Evolutionary conservation across 164 flowering plant species (phyloP).

Genomic region (Cinnamomum micranthum): DNA sequence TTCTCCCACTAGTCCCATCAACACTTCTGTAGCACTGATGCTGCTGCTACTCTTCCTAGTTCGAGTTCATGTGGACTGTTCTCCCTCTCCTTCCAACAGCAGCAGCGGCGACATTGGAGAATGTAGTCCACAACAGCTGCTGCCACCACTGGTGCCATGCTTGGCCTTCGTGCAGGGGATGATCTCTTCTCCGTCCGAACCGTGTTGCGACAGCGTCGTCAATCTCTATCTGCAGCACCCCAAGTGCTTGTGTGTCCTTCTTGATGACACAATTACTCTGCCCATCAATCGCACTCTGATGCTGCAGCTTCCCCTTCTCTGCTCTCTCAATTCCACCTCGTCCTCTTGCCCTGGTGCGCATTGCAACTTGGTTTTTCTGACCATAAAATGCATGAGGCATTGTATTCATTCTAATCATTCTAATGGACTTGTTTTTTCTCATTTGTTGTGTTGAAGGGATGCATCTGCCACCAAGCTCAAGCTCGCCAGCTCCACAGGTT

Average conservation of each 20-base stretch:
- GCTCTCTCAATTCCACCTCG: conserved; percentile 29
- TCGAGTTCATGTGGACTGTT: background rate
- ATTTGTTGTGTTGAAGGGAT: background rate
- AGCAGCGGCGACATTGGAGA: conserved; percentile 22
- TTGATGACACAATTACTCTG: conserved; percentile 38
- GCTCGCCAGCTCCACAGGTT: background rate
- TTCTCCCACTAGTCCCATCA: conserved; percentile 4
- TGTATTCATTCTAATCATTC: background rate
- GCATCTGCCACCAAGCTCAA: background rate
- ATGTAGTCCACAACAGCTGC: conserved; percentile 41
- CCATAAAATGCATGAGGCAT: background rate
- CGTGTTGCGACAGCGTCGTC: conserved; percentile 56
- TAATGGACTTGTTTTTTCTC: no score
- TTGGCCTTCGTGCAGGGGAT: conserved; percentile 65
- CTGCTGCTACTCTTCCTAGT: conserved; percentile 13
- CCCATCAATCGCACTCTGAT: conserved; percentile 64
- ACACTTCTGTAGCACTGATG: background rate
- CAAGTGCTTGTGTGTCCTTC: conserved; percentile 57
- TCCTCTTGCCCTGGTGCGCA: conserved; percentile 52
- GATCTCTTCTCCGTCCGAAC: conserved; percentile 24
- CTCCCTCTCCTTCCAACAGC: conserved; percentile 8
- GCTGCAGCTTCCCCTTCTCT: conserved; percentile 54
- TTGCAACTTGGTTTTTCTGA: background rate
- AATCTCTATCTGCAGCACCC: conserved; percentile 39
- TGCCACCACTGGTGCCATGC: conserved; percentile 40